Evolutionary conservation across 2,329 filamentous ascomycete species (phyloP), one percentile per base, ranked within the genome.

Genomic region (Diplocarpon rosae): DNA sequence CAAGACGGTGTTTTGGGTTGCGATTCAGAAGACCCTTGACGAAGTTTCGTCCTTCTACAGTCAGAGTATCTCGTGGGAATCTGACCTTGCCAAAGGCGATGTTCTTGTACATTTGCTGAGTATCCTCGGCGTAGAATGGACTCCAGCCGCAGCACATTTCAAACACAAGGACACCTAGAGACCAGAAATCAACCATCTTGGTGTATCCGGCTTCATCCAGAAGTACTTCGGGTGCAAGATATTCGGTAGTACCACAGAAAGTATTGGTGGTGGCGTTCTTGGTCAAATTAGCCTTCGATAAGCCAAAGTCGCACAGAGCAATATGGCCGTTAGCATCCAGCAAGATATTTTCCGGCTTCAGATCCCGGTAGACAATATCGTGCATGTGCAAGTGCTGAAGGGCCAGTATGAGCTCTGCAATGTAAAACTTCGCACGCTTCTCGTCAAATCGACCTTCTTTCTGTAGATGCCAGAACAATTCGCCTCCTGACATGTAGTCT

Each of bases 61-160:
- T 95, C 28, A 98, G 70, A 1, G 92, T 94, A 64, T 98, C 92
- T 53, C 89, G 78, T 7, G 92, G 92, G 64, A 98, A 98, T 49
- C 92, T 77, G 46, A 98, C 92, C 63, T 98, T 98, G 62, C 92
- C 92, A 61, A 98, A 98, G 0, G 92, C 92, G 62, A 98, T 98
- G 69, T 98, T 98, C 72, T 98, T 98, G 72, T 98, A 98, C 92
- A 98, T 98, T 65, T 98, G 92, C 66, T 98, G 92, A 0, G 92
- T 98, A 61, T 98, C 92, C 61, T 98, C 92, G 45, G 92, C 92
- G 58, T 96, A 98, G 67, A 98, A 98, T 0, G 92, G 92, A 59
- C 88, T 95, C 92, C 92, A 98, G 29, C 92, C 92, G 59, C 92
- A 98, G 69, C 92, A 98, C 92, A 98, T 98, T 65, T 98, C 92